These are phyloP conservation scores for Candida rishiriensis DNA, from an alignment of 805 yeast species.

Conservation along the genomic window DNA sequence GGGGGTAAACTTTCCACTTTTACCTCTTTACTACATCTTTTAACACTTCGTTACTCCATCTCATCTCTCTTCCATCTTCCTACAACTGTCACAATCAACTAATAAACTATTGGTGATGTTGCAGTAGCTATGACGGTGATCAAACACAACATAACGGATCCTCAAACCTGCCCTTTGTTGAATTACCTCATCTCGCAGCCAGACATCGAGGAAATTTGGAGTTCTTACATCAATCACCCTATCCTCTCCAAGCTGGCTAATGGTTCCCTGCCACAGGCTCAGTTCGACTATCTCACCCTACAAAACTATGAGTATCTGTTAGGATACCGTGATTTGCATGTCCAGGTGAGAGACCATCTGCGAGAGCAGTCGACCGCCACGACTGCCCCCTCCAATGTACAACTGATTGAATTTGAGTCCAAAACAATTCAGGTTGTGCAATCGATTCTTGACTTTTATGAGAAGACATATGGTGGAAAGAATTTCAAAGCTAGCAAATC, in stretches of 20 bases:
- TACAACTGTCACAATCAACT: too few species aligned
- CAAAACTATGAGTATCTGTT: constrained; percentile 1
- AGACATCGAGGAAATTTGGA: not conserved
- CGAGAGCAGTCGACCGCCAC: not conserved
- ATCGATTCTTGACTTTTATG: not conserved
- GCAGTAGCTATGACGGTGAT: too few species aligned
- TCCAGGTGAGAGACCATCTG: not conserved
- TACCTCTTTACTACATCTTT: too few species aligned
- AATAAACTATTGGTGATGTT: too few species aligned
- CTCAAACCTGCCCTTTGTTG: not conserved
- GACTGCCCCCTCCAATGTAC: not conserved
- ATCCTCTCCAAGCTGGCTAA: not conserved
- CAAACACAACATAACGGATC: not conserved
- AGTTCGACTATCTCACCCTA: not conserved
- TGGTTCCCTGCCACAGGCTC: not conserved
- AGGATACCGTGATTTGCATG: not conserved
- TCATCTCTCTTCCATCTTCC: too few species aligned
- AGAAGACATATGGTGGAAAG: not conserved
- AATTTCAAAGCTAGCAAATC: not conserved
- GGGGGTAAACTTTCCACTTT: too few species aligned
- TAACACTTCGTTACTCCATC: too few species aligned
- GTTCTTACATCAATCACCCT: not conserved
- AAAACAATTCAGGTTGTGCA: not conserved
- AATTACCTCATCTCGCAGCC: not conserved
- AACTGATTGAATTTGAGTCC: not conserved